Evolutionary conservation across 2,329 filamentous ascomycete genomes (phyloP).

Genomic region (Fusarium pseudograminearum): DNA sequence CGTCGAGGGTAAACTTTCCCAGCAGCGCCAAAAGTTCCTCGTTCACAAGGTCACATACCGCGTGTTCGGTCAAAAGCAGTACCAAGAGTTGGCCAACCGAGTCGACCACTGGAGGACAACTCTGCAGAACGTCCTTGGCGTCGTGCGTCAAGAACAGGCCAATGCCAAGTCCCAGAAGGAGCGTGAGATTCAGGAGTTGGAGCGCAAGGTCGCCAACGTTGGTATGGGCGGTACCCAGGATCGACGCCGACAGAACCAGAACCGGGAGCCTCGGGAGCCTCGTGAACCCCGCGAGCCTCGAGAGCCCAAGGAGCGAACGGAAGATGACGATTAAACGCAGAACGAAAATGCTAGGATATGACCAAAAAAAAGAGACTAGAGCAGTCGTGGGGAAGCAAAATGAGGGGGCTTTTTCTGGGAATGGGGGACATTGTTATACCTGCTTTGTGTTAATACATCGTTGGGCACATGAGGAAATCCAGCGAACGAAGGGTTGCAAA

Average conservation of each 20-base stretch:
- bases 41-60: constrained; percentile 97
- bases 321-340: constrained; percentile 66
- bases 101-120: constrained; percentile 92
- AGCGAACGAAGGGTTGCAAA: constrained; percentile 52
- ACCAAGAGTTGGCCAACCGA: constrained; percentile 91
- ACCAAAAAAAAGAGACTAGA: constrained; percentile 37
- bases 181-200: constrained; percentile 77
- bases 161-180: constrained; percentile 82
- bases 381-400: constrained; percentile 34
- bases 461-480: constrained; percentile 46
- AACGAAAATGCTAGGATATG: constrained; percentile 29
- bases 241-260: constrained; percentile 52
- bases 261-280: constrained; percentile 33
- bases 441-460: constrained; percentile 53
- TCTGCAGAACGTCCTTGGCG: constrained; percentile 80
- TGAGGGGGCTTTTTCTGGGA: constrained; percentile 36
- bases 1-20: constrained; percentile 95
- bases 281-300: constrained; percentile 30
- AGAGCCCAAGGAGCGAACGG: constrained; percentile 58
- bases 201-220: constrained; percentile 70
- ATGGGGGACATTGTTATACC: constrained; percentile 44
- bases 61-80: constrained; percentile 98
- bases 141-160: constrained; percentile 84
- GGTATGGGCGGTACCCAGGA: constrained; percentile 53
- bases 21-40: constrained; percentile 91